Conservation (phyloP, 73 alveolate species). For the Tetrahymena malaccensis region DNA sequence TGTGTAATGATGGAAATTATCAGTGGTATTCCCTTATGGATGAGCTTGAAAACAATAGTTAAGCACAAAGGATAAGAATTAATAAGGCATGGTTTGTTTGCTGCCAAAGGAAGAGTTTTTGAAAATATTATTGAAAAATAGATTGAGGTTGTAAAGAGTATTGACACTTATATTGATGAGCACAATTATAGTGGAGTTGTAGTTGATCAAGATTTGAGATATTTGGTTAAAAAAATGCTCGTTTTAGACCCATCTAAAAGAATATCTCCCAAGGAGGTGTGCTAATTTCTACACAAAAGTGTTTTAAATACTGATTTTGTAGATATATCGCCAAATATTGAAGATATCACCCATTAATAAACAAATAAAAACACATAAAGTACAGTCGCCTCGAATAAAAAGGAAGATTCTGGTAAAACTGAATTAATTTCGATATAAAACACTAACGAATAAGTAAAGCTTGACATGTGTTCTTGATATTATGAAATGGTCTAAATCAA, state of each 20-base stretch:
- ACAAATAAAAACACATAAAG: background rate
- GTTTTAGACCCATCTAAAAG: conserved; percentile 29
- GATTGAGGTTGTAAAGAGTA: conserved; percentile 12
- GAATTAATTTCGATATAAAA: background rate
- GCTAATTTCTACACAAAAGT: background rate
- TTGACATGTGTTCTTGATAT: background rate
- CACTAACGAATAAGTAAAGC: background rate
- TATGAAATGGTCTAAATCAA: too few relatives aligned
- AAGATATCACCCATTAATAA: background rate
- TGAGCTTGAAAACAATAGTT: conserved; percentile 40
- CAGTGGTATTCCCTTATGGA: conserved; percentile 39
- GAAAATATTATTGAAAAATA: conserved; percentile 30
- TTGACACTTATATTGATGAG: conserved; percentile 18
- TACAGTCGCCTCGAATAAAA: background rate
- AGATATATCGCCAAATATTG: background rate
- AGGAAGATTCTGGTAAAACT: background rate
- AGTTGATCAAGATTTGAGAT: conserved; percentile 15
- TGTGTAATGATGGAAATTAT: conserved; percentile 33
- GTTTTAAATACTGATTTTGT: background rate
- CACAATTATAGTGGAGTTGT: conserved; percentile 30
- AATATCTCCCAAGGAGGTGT: conserved; percentile 18
- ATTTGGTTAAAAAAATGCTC: conserved; percentile 14
- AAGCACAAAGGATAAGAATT: conserved; percentile 11
- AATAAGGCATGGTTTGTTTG: conserved; percentile 32
- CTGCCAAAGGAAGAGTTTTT: conserved; percentile 39